Evolutionary conservation across 371 early-diverging fungal species (phyloP).

Genomic region (Mucor circinelloides): DNA sequence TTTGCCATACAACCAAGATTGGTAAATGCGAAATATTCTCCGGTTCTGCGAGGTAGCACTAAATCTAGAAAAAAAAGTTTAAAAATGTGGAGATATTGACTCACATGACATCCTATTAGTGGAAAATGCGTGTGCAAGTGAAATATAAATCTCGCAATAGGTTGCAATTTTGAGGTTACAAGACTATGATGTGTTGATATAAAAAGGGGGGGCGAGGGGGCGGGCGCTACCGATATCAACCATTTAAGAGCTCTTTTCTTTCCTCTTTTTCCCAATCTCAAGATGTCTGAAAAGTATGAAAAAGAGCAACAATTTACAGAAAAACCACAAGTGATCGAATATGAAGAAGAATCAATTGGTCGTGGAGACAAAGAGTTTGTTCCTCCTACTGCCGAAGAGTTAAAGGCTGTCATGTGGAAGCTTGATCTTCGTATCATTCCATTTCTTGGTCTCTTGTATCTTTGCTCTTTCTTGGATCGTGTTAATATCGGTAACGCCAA

Average conservation of each 20-base stretch:
- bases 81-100: conserved; percentile 8
- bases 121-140: neutral
- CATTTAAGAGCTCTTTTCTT: neutral
- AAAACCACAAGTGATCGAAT: conserved; percentile 4
- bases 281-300: conserved; percentile 3
- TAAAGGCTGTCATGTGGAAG: conserved; percentile 41
- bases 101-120: conserved; percentile 4
- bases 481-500: conserved; percentile 65
- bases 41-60: conserved; percentile 1
- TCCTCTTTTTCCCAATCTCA: neutral
- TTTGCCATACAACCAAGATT: neutral
- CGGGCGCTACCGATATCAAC: neutral
- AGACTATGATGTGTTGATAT: neutral
- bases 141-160: neutral
- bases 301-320: neutral
- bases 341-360: conserved; percentile 4
- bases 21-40: conserved; percentile 7
- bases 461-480: conserved; percentile 57
- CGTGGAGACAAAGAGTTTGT: conserved; percentile 9
- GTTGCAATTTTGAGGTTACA: neutral
- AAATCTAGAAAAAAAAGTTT: conserved; percentile 5
- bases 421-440: conserved; percentile 48
- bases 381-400: conserved; percentile 24
- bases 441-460: conserved; percentile 51
- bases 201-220: neutral